Conservation (phyloP, 495 filamentous ascomycete genomes). For the Chlorociboria aeruginascens region DNA sequence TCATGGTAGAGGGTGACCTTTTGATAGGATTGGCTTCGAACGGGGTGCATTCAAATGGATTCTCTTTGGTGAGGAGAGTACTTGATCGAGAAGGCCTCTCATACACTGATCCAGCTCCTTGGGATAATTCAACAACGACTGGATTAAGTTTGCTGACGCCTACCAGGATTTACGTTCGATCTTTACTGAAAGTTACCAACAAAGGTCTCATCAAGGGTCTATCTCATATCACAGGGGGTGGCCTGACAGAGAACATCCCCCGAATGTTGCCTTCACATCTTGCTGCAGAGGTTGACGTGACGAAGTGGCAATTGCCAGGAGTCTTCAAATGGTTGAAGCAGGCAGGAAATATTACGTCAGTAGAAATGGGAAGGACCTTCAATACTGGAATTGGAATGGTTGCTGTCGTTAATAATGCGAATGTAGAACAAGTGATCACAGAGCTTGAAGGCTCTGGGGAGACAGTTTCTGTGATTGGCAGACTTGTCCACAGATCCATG, state of each 20-base stretch:
- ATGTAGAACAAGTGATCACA: constrained; percentile 38
- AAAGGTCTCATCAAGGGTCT: constrained; percentile 66
- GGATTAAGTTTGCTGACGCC: constrained; percentile 69
- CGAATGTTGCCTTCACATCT: constrained; percentile 74
- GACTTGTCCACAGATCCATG: constrained; percentile 39
- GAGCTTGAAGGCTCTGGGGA: constrained; percentile 57
- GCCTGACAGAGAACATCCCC: constrained; percentile 69
- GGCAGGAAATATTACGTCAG: constrained; percentile 55
- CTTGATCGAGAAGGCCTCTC: constrained; percentile 55
- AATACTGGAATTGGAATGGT: constrained; percentile 94
- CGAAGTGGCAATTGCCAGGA: constrained; percentile 54
- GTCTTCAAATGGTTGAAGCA: constrained; percentile 79
- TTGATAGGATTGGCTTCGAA: constrained; percentile 72
- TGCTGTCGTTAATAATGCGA: constrained; percentile 52
- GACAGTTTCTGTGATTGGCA: constrained; percentile 64
- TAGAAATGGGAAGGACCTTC: constrained; percentile 83
- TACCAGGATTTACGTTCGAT: constrained; percentile 70
- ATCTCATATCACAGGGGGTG: constrained; percentile 92
- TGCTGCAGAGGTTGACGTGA: constrained; percentile 46
- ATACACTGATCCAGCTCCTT: constrained; percentile 63
- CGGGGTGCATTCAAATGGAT: constrained; percentile 90
- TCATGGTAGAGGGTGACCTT: constrained; percentile 72
- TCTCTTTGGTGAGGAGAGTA: constrained; percentile 84
- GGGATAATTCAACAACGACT: constrained; percentile 43
- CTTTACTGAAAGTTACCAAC: constrained; percentile 51